phyloP scores from a whole-genome alignment of 345 rosid genomes.

The Brassica rapa region DNA sequence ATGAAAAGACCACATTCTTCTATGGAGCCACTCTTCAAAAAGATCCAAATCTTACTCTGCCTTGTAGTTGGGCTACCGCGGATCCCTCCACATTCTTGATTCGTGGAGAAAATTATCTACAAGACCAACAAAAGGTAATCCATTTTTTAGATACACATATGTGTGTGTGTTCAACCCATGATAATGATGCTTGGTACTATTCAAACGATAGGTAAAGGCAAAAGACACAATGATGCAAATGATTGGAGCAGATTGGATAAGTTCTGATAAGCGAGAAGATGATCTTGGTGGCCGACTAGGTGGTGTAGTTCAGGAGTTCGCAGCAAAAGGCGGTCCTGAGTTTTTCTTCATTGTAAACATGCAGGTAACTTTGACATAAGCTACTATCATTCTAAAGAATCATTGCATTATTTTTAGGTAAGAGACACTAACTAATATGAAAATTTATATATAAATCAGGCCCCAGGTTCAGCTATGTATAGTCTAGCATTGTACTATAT shows the following conservation, averaged over 20 bases:
- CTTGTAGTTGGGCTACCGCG: constrained; percentile 74
- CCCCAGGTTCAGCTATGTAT: constrained; percentile 68
- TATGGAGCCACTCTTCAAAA: constrained; percentile 76
- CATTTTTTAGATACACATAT: background rate
- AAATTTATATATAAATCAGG: constrained; percentile 42
- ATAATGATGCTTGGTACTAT: constrained; percentile 4
- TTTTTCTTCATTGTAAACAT: constrained; percentile 84
- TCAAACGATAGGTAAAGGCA: constrained; percentile 59
- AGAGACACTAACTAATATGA: background rate
- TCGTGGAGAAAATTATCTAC: constrained; percentile 73
- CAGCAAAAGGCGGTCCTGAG: constrained; percentile 60
- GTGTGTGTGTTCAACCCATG: background rate
- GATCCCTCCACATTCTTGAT: constrained; percentile 77
- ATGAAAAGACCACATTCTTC: constrained; percentile 43
- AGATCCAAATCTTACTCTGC: constrained; percentile 55
- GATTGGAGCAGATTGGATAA: constrained; percentile 97
- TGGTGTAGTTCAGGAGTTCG: constrained; percentile 68
- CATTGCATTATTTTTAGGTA: background rate
- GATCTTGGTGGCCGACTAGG: constrained; percentile 69
- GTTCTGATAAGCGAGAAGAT: constrained; percentile 71
- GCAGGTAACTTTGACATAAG: constrained; percentile 53
- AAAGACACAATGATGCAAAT: constrained; percentile 70
- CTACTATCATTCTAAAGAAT: background rate
- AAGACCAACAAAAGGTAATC: constrained; percentile 69
- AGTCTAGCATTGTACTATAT: constrained; percentile 72